Conservation (phyloP, 768 basidiomycete genomes). For the Boletus reticuloceps region DNA sequence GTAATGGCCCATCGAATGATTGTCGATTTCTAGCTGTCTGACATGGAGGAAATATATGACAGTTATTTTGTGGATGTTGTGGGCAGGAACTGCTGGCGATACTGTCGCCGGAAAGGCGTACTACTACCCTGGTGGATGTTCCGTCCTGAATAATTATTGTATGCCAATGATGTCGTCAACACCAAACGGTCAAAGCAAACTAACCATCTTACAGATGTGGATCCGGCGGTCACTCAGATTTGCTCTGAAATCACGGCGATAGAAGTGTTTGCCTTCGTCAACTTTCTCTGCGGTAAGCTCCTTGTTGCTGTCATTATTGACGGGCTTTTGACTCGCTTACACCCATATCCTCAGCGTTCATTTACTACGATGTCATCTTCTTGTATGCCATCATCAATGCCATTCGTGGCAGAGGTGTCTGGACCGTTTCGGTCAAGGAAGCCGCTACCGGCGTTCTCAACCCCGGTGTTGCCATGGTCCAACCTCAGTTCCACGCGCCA, state of each 20-base stretch:
- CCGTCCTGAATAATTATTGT: slow-evolving; percentile 3
- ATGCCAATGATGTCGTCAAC: background rate
- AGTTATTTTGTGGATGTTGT: slow-evolving; percentile 25
- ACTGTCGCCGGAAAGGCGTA: slow-evolving; percentile 4
- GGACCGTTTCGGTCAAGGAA: slow-evolving; percentile 24
- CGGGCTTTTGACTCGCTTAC: background rate
- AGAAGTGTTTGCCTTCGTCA: slow-evolving; percentile 20
- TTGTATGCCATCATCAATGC: slow-evolving; percentile 23
- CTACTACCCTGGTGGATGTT: slow-evolving; percentile 19
- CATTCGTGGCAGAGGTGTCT: slow-evolving; percentile 21
- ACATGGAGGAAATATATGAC: background rate
- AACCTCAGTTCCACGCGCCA: slow-evolving; percentile 6
- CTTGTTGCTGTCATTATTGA: background rate
- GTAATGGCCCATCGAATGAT: background rate
- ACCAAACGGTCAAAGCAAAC: background rate
- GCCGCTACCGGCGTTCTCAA: slow-evolving; percentile 4
- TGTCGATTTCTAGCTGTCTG: background rate
- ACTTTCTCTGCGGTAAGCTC: slow-evolving; percentile 25
- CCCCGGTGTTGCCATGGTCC: background rate
- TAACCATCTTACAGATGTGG: slow-evolving; percentile 5
- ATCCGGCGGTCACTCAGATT: slow-evolving; percentile 1
- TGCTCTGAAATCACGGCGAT: slow-evolving; percentile 20
- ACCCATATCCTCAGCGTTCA: slow-evolving; percentile 14
- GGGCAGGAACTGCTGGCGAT: slow-evolving; percentile 17
- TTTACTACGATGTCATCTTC: slow-evolving; percentile 22